A percentile compares a stretch with the other conserved stretches of the same genome.
These are phyloP conservation scores for Pestalotiopsis sp. DNA, from an alignment of 2,329 filamentous ascomycete genomes.

Conservation along the genomic window DNA sequence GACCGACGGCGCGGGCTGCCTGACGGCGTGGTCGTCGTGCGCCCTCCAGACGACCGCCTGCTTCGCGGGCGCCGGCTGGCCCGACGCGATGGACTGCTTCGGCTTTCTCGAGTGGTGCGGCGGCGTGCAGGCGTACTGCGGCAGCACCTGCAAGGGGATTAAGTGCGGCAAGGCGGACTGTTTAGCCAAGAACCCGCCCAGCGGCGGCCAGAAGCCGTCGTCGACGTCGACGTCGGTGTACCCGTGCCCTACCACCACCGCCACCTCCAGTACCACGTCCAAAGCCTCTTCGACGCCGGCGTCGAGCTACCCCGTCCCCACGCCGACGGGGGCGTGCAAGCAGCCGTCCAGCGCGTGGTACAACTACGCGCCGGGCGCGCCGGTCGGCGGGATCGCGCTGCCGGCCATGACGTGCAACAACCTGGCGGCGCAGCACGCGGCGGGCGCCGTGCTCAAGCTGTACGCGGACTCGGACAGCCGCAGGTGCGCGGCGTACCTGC, in stretches of 20 bases:
- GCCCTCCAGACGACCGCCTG: conserved; percentile 51
- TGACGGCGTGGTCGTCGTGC: conserved; percentile 45
- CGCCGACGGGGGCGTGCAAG: conserved; percentile 54
- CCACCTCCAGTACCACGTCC: conserved; percentile 5
- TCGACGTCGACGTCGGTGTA: conserved; percentile 37
- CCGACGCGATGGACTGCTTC: conserved; percentile 51
- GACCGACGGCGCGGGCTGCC: conserved; percentile 43
- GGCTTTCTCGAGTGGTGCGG: conserved; percentile 53
- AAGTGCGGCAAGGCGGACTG: conserved; percentile 42
- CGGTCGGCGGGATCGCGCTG: conserved; percentile 53
- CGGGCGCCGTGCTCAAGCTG: conserved; percentile 52
- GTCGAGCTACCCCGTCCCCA: conserved; percentile 42
- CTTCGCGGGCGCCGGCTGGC: conserved; percentile 54
- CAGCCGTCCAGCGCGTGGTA: conserved; percentile 59
- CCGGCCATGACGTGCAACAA: conserved; percentile 60
- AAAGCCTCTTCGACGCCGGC: conserved; percentile 31
- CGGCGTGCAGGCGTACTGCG: conserved; percentile 48
- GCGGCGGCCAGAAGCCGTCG: conserved; percentile 32
- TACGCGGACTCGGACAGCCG: conserved; percentile 47
- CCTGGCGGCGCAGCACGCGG: conserved; percentile 38
- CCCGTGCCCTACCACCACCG: conserved; percentile 30
- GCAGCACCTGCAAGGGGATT: conserved; percentile 34
- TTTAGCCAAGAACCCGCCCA: conserved; percentile 43
- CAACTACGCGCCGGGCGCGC: conserved; percentile 68
- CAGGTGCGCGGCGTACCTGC: conserved; percentile 47